These are phyloP conservation scores for Pistacia integerrima DNA, from an alignment of 345 rosid species.

Conservation along the genomic window DNA sequence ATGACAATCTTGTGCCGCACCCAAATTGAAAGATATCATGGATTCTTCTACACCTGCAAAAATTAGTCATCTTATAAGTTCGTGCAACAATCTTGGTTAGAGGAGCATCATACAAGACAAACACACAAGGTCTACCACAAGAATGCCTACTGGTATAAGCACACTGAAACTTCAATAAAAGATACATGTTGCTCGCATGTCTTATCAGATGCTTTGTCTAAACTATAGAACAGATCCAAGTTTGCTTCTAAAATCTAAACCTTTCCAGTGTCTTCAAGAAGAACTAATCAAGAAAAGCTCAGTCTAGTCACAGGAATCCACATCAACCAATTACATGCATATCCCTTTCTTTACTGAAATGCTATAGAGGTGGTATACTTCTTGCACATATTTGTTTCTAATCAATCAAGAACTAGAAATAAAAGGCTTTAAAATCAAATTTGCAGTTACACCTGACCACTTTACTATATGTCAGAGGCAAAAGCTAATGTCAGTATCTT, in stretches of 20 bases:
- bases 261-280: background rate
- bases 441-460: background rate
- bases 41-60: constrained; percentile 62
- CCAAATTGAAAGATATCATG: constrained; percentile 53
- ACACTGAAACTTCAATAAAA: too few relatives aligned
- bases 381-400: background rate
- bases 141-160: background rate
- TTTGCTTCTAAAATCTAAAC: constrained; percentile 1
- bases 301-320: background rate
- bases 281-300: background rate
- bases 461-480: background rate
- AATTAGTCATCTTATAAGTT: constrained; percentile 12
- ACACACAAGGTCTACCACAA: background rate
- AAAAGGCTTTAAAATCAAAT: background rate
- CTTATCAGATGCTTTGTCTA: background rate
- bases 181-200: background rate
- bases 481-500: background rate
- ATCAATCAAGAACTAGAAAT: background rate
- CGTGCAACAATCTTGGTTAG: constrained; percentile 3
- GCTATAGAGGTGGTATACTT: background rate
- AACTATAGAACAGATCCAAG: background rate
- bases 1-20: constrained; percentile 61
- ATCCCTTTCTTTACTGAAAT: background rate
- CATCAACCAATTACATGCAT: background rate
- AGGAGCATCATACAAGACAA: background rate